Base-by-base conservation (phyloP, 805 yeast genomes). In the Jamesozyma jinghongensis region DNA sequence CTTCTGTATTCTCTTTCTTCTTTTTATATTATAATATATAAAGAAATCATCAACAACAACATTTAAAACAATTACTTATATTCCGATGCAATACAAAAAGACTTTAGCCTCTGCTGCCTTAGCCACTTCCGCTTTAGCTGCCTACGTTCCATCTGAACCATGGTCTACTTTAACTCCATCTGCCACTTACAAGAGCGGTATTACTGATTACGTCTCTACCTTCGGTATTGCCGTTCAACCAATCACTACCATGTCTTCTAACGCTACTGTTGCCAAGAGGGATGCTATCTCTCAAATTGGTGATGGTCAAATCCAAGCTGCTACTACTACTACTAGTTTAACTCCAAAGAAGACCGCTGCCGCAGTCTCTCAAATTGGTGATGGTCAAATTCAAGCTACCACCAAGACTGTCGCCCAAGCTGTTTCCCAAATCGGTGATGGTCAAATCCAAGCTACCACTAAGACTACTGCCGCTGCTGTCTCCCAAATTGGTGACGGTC, bases 271-370 rank as follows among this genome's bases (percentile, higher is more conserved):
- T 33, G 49, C 57, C 40, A 28, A 28, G 31, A 28, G 31, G 13
- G 71, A 70, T 50, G 81, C 74, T 50, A 57, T 62, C 22, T 53
- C 68, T 25, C 70, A 65, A 50, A 69, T 68, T 42, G 61, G 63
- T 36, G 75, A 70, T 43, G 81, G 81, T 56, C 81, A 76, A 62
- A 65, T 75, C 56, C 81, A 55, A 40, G 70, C 69, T 34, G 49
- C 61, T 35, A 53, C 67, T 30, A 43, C 65, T 38, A 42, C 61
- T 44, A 59, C 65, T 13, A 68, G 52, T 52, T 29, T 52, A 46
- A 52, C 68, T 22, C 59, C 69, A 22, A 44, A 45, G 34, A 47
- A 53, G 20, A 45, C 44, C 22, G 41, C 51, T 25, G 40, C 59
- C 12, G 54, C 65, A 13, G 58, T 59, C 29, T 59, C 71, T 42